Evolutionary conservation across 768 basidiomycete species (phyloP), one percentile per base, ranked within the genome.

Genomic region (Mycena venus): DNA sequence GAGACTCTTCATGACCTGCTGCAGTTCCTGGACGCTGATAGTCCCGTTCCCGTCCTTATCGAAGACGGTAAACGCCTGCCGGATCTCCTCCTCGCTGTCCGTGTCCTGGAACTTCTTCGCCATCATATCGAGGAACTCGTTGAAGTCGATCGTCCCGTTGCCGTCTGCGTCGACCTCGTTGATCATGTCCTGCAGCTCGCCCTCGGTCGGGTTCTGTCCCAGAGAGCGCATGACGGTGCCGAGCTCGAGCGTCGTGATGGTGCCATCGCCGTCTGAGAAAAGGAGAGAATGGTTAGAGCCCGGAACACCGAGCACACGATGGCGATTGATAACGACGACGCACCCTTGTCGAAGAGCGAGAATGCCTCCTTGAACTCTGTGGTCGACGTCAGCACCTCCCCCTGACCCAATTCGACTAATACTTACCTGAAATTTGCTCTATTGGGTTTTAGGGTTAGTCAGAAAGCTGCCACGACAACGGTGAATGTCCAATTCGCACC

Each of bases 301-400:
- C n/a, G n/a, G n/a, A n/a, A n/a, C n/a, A n/a, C n/a, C n/a, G 9
- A 7, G 8, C 36, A 23, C 34, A 25, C 34, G 59, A 73, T 63
- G n/a, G 27, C 17, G 64, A 27, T 59, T 70, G 70, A 71, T 76
- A 59, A 67, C 55, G 44, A 55, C 29, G 31, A 84, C 89, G 70
- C 73, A 96, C 96, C 95, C 84, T 96, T 97, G 88, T 98, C 96
- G 84, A 99, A 99, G 25, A 99, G 90, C 72, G 97, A 96, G 88
- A 99, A 99, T 61, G 97, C 97, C 88, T 99, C 98, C 90, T 98
- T 99, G 92, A 97, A 99, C 85, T 98, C 96, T 95, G 77, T n/a
- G 38, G 31, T 72, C 73, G 63, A 76, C 60, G 42, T 75, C 27
- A 58, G 40, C 17, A 61, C 49, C 68, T 27, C 19, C 0, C 21